Evolutionary conservation across 371 early-diverging fungal species (phyloP), one percentile per base, ranked within the genome.

Genomic region (Syncephalastrum racemosum): DNA sequence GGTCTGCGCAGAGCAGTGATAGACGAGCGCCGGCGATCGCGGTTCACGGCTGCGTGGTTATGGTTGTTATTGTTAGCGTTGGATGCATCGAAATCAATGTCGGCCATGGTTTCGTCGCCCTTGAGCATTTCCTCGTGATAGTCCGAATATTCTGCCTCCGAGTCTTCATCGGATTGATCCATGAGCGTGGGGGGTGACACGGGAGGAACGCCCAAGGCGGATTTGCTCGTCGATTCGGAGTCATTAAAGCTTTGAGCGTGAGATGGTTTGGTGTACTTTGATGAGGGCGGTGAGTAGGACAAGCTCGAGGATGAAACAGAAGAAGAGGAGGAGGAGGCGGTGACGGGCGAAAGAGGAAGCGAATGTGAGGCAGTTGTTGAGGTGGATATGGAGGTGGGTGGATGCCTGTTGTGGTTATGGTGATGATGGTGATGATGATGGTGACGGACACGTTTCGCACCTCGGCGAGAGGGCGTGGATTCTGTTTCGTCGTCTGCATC

Each of bases 121-220:
- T 71, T 76, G 58, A 82, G 62, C 82, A 82, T 82, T 56, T 82
- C 82, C 49, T 82, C 82, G 51, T 76, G 71, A 51, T 78, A 82
- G 59, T 82, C 82, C 51, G 77, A 76, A 54, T 69, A 73, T 18
- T 81, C 81, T 23, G 70, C 73, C 25, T 81, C 81, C 10, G 71
- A 71, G 40, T 80, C 81, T n/a, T 71, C 55, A 3, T 56, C 51
- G 19, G 46, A 48, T 16, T 41, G 56, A 44, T 55, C 59, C 39
- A 55, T 55, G 4, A 46, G 15, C 6, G 52, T 46, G 44, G 23
- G 63, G 46, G 25, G 54, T 45, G 47, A 43, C 8, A 46, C 18
- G 12, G 53, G 53, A 31, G 36, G 36, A 31, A 31, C 36, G 36
- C 36, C 36, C 36, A 31, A 31, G 36, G 10, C 3, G 60, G 56